These are phyloP conservation scores for Glycine latifolia DNA, from an alignment of 306 rosid species.

Conservation along the genomic window DNA sequence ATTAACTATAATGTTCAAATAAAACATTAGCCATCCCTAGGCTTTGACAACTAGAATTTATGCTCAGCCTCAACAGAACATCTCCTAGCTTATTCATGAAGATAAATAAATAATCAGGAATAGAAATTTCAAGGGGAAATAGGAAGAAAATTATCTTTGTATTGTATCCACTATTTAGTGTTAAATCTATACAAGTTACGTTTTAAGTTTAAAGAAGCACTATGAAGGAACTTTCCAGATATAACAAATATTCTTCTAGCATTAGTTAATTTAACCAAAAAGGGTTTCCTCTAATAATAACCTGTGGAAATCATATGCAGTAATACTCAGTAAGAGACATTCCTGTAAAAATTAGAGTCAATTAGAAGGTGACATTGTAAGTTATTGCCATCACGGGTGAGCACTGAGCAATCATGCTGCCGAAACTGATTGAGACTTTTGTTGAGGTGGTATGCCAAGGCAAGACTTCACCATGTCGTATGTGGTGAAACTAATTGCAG, in stretches of 20 bases:
- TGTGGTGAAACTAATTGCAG: slow-evolving; percentile 88
- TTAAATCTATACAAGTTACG: slow-evolving; percentile 25
- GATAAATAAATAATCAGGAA: no score
- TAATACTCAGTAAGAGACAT: slow-evolving; percentile 15
- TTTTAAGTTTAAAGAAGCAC: slow-evolving; percentile 8
- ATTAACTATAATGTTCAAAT: no score
- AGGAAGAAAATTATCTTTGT: neutral
- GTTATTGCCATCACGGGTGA: slow-evolving; percentile 19
- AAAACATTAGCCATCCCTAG: neutral
- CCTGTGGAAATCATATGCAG: neutral
- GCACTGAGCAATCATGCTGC: slow-evolving; percentile 47
- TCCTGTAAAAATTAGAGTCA: slow-evolving; percentile 27
- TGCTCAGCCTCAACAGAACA: no score
- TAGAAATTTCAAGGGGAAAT: no score
- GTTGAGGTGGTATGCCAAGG: slow-evolving; percentile 80
- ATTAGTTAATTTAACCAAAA: slow-evolving; percentile 2
- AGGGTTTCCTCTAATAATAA: slow-evolving; percentile 30
- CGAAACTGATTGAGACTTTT: slow-evolving; percentile 62
- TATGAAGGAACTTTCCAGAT: neutral
- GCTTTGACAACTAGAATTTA: no score
- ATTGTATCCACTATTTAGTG: slow-evolving; percentile 4
- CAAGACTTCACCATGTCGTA: slow-evolving; percentile 83
- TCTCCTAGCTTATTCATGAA: no score
- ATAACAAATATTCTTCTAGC: slow-evolving; percentile 2
- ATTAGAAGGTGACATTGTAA: slow-evolving; percentile 30